Evolutionary conservation across 495 filamentous ascomycete genomes (phyloP).

Genomic region (Tuber calosporum): DNA sequence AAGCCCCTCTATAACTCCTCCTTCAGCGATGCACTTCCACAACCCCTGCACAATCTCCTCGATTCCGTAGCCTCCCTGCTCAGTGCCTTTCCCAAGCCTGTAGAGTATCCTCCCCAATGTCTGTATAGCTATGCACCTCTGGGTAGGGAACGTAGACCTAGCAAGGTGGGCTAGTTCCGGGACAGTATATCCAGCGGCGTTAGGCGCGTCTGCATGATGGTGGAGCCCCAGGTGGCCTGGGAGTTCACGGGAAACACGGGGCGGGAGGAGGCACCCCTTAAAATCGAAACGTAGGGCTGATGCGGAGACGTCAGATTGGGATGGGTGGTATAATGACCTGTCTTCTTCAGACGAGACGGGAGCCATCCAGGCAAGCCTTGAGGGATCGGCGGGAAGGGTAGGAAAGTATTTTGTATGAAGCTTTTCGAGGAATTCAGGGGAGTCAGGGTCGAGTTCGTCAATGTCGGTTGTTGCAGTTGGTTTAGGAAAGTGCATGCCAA

Average conservation of each 20-base stretch:
- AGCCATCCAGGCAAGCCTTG: slow-evolving; percentile 82
- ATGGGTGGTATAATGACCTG: slow-evolving; percentile 71
- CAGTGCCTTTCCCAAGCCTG: slow-evolving; percentile 65
- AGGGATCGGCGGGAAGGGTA: slow-evolving; percentile 70
- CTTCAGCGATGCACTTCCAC: slow-evolving; percentile 71
- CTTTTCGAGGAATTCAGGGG: slow-evolving; percentile 70
- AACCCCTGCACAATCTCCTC: slow-evolving; percentile 55
- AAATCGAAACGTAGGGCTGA: slow-evolving; percentile 85
- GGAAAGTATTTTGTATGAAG: slow-evolving; percentile 93
- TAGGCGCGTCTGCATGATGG: slow-evolving; percentile 87
- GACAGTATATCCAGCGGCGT: slow-evolving; percentile 89
- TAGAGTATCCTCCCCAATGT: slow-evolving; percentile 80
- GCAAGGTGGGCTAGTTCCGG: slow-evolving; percentile 76
- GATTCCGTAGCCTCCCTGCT: slow-evolving; percentile 51
- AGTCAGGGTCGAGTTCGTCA: slow-evolving; percentile 68
- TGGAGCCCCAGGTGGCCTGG: slow-evolving; percentile 73
- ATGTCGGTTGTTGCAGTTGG: slow-evolving; percentile 47
- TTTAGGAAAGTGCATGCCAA: slow-evolving; percentile 55
- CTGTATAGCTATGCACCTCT: slow-evolving; percentile 87
- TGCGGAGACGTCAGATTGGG: slow-evolving; percentile 60
- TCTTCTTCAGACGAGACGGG: slow-evolving; percentile 56
- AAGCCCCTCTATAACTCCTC: slow-evolving; percentile 65
- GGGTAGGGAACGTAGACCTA: slow-evolving; percentile 71
- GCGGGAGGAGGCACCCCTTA: slow-evolving; percentile 66
- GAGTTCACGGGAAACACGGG: slow-evolving; percentile 61